A percentile compares a stretch with the other conserved stretches of the same genome.
Conservation (phyloP, 306 rosid genomes). For the Vigna trinervia region DNA sequence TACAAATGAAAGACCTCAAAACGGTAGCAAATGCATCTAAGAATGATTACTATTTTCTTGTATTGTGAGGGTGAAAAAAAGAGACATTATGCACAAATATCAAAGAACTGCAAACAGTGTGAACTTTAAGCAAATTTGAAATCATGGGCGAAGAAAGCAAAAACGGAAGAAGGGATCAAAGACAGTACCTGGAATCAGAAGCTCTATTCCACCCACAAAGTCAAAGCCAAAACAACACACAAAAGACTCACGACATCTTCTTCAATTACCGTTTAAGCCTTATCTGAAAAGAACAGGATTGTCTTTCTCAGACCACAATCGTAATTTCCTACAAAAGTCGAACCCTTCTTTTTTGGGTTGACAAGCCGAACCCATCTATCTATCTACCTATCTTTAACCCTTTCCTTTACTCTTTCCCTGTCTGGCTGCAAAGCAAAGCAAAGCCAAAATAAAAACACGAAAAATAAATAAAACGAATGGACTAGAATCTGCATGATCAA, state of each 20-base stretch:
- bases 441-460: not conserved
- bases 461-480: slow-evolving; percentile 42
- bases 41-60: not conserved
- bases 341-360: slow-evolving; percentile 35
- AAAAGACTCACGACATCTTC: not conserved
- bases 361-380: slow-evolving; percentile 33
- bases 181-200: not conserved
- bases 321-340: slow-evolving; percentile 47
- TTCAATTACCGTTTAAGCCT: slow-evolving; percentile 14
- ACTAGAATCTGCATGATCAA: slow-evolving; percentile 51
- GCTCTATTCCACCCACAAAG: slow-evolving; percentile 24
- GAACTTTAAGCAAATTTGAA: slow-evolving; percentile 40
- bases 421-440: not conserved
- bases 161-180: slow-evolving; percentile 1
- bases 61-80: slow-evolving; percentile 17
- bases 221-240: slow-evolving; percentile 46
- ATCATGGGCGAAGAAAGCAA: slow-evolving; percentile 37
- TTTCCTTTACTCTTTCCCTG: slow-evolving; percentile 1
- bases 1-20: slow-evolving; percentile 11
- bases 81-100: slow-evolving; percentile 37
- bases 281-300: not conserved
- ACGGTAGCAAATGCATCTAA: slow-evolving; percentile 37
- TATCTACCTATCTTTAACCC: slow-evolving; percentile 13
- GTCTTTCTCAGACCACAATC: slow-evolving; percentile 12
- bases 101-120: slow-evolving; percentile 46